Conservation (phyloP, 2,329 filamentous ascomycete genomes). For the Tympanopsis confertula region DNA sequence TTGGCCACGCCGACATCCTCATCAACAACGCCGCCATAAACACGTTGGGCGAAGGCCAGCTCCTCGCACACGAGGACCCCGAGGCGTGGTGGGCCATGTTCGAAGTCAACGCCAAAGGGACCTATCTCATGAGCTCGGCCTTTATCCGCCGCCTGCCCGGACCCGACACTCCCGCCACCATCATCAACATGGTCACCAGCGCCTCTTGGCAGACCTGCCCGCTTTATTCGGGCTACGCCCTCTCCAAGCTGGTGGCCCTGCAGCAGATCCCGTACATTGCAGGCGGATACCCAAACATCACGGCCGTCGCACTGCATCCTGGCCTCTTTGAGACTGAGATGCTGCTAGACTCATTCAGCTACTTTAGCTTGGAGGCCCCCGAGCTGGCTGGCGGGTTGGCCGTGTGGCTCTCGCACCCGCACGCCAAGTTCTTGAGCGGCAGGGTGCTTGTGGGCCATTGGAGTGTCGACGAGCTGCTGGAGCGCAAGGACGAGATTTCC, state of each 20-base stretch:
- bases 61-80: constrained; percentile 4
- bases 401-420: constrained; percentile 12
- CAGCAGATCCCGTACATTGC: constrained; percentile 17
- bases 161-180: constrained; percentile 7
- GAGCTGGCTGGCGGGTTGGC: constrained; percentile 14
- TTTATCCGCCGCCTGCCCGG: constrained; percentile 2
- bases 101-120: constrained; percentile 28
- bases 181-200: constrained; percentile 14
- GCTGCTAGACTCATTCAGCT: constrained; percentile 8
- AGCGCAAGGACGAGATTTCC: constrained; percentile 3
- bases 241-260: constrained; percentile 17
- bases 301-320: constrained; percentile 17
- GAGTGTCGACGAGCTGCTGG: constrained; percentile 15
- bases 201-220: constrained; percentile 8
- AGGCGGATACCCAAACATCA: constrained; percentile 18
- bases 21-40: too few relatives aligned
- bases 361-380: constrained; percentile 14
- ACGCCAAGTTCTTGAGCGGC: constrained; percentile 14
- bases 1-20: too few relatives aligned
- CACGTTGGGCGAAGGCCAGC: constrained; percentile 4
- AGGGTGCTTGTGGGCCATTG: constrained; percentile 13
- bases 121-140: constrained; percentile 19
- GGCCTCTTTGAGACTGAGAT: constrained; percentile 21
- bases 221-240: constrained; percentile 14
- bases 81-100: constrained; percentile 14